Conservation (phyloP, 805 yeast genomes). For the Priceomyces haplophilus region DNA sequence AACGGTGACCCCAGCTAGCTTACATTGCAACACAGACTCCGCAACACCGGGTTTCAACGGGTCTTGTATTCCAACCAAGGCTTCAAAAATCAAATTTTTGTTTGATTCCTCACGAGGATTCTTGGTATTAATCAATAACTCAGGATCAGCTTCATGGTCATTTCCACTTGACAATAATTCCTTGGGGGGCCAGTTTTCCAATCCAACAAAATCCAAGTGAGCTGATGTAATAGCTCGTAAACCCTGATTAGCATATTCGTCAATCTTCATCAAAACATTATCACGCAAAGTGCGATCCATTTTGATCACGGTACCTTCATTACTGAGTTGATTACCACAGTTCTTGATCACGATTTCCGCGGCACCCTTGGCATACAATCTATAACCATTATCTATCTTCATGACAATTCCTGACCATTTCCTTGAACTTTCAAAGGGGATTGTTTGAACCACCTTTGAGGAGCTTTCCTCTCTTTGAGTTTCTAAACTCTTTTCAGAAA, state of each 20-base stretch:
- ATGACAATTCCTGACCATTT: slow-evolving; percentile 89
- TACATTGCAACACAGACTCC: slow-evolving; percentile 85
- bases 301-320: slow-evolving; percentile 22
- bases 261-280: slow-evolving; percentile 32
- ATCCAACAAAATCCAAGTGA: slow-evolving; percentile 61
- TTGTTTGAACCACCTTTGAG: slow-evolving; percentile 54
- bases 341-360: slow-evolving; percentile 76
- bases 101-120: slow-evolving; percentile 21
- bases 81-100: slow-evolving; percentile 51
- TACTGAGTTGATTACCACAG: slow-evolving; percentile 44
- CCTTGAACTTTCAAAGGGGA: slow-evolving; percentile 89
- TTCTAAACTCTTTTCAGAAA: slow-evolving; percentile 44
- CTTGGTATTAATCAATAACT: slow-evolving; percentile 24
- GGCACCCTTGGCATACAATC: slow-evolving; percentile 86
- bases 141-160: slow-evolving; percentile 22
- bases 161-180: slow-evolving; percentile 28
- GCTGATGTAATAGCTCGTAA: slow-evolving; percentile 87
- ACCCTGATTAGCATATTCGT: slow-evolving; percentile 69
- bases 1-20: slow-evolving; percentile 87
- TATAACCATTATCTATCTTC: slow-evolving; percentile 45
- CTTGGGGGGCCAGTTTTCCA: slow-evolving; percentile 66
- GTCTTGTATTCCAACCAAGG: slow-evolving; percentile 90
- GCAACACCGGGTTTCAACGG: slow-evolving; percentile 88
- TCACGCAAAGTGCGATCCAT: slow-evolving; percentile 30
- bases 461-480: slow-evolving; percentile 23